Evolutionary conservation across 1,139 yeast species (phyloP), one percentile per base, ranked within the genome.

Genomic region (Saccharomyces uvarum): DNA sequence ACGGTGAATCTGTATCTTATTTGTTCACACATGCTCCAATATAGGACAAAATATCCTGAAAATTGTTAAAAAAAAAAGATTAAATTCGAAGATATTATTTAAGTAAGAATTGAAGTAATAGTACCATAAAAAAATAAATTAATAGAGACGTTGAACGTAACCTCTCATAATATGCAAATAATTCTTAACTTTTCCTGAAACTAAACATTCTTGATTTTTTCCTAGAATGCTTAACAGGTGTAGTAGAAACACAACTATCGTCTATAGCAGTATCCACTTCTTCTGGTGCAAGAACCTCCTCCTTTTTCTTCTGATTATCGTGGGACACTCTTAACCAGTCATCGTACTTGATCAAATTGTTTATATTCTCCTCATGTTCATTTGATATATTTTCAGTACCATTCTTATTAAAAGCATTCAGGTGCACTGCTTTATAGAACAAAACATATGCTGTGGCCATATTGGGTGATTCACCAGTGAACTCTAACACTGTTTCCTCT

Each of bases 391-490:
- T 21, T 4, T 19, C 38, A 27, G 7, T 27, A 3, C 29, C 47
- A 29, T 44, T 29, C 1, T 49, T 46, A 8, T 41, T 51, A 26
- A 14, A 14, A 8, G 16, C 14, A 16, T 2, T 29, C 14, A 16
- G 16, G 21, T 53, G 29, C 24, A 56, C 50, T 44, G 77, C 79
- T 61, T 79, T 80, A 70, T 91, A 93, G 63, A 91, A 88, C 55
- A 93, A 73, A 19, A 93, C 85, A 69, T 93, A 93, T 0, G 98
- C 97, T 51, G 96, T 86, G 0, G 97, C 93, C 66, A 88, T 77
- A 3, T 95, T 96, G 2, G 89, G 86, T 2, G 86, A 84, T 66
- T 88, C 90, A 21, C 98, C 98, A 63, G 88, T 87, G 68, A 91
- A 93, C 63, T 87, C 81, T 73, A 84, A 79, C 2, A 93, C 97